Base-by-base conservation (phyloP, 768 basidiomycete genomes). In the Tulasnella sp. region DNA sequence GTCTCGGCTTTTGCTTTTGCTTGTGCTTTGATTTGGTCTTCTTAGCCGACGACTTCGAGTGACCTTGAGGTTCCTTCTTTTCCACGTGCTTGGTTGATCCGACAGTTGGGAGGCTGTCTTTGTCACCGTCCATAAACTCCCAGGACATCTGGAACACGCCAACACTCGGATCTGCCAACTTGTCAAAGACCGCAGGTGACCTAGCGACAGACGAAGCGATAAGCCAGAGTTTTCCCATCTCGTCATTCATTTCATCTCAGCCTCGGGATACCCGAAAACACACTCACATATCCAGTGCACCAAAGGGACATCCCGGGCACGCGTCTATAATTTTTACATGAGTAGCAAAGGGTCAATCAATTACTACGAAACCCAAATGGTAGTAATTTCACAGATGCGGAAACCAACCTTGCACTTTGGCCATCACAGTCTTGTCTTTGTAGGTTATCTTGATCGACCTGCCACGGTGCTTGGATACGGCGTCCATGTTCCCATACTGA, bases 271-370 rank as follows among this genome's bases (percentile, higher is more conserved):
- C n/a, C n/a, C 7, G 45, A 5, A 27, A 11, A n/a, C 11, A 21
- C 11, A 56, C 55, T 56, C 27, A 56, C 55, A 56, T 38, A 47
- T 56, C 55, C 19, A 56, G 55, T 44, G 38, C 55, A 29, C 55
- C 55, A 26, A 38, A 56, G 29, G 38, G 41, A 43, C 55, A 56
- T 42, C 42, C 4, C 24, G 55, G 55, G 26, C 55, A 56, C 13
- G 55, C 55, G 30, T 56, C 55, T 56, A 32, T n/a, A 48, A n/a
- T 27, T 5, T 48, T 27, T 21, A 19, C 7, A n/a, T 7, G 41
- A n/a, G 11, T 43, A 43, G n/a, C 41, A 55, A 24, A 34, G 34
- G 38, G 32, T 11, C 11, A n/a, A 55, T 41, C 10, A 43, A 43
- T 10, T n/a, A 43, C 10, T 10, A 43, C 10, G 11, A 43, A 43